Evolutionary conservation across 1,139 yeast species (phyloP), one percentile per base, ranked within the genome.

Genomic region (Blastobotrys ciferrii): DNA sequence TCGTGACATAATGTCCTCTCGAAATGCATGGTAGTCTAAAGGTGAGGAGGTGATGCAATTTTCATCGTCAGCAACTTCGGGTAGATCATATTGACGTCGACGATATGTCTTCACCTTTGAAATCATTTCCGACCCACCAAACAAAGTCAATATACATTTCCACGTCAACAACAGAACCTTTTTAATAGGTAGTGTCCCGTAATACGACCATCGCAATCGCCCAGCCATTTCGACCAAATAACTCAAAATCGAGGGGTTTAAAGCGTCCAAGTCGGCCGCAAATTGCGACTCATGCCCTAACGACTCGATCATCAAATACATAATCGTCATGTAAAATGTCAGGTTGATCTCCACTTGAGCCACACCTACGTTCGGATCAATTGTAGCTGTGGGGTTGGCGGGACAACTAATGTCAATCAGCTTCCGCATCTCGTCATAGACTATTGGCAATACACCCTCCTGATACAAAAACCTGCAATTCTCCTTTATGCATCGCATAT

Each of bases 21-120:
- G 74, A 60, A 86, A 87, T 3, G 87, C 81, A 62, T 80, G 82
- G 63, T 87, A 89, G 58, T 88, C 95, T 31, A 88, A 67, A 0
- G 95, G 92, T 1, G 95, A 81, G 32, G 88, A 80, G 0, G 75
- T 71, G 42, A 80, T 65, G 14, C 53, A 46, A 17, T 53, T 56
- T 11, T 51, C 46, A 64, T 65, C 45, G 53, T 61, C 38, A 50
- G 58, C 51, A 7, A 11, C 55, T 42, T 67, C 66, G 23, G 70
- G 67, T 19, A 83, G 66, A 0, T 71, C 67, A 54, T 76, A 77
- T 37, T 69, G 65, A n/a, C 66, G 53, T 15, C 73, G 66, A 28
- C 85, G 67, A 55, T 73, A 78, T 1, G 66, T 62, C 56, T 86
- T 84, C 18, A 82, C 74, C n/a, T 66, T 54, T 12, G 66, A 58